Evolutionary conservation across 2,329 filamentous ascomycete species (phyloP).

Genomic region (Fusarium humuli): DNA sequence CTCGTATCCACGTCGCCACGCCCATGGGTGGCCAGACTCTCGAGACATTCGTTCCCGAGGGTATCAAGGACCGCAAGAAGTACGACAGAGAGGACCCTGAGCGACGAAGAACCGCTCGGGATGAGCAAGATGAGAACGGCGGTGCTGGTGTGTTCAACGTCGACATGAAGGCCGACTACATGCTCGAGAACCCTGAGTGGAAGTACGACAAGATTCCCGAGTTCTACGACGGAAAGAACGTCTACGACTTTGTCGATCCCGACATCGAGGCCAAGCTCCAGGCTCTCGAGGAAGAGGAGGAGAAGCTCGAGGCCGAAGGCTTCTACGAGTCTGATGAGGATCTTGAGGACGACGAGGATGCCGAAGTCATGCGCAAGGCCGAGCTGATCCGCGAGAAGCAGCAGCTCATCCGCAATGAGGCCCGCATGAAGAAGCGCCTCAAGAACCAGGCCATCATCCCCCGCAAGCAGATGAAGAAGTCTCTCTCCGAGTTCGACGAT

Average conservation of each 20-base stretch:
- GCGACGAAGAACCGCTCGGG: slow-evolving; percentile 81
- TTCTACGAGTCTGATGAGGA: slow-evolving; percentile 90
- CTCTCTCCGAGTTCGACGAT: slow-evolving; percentile 86
- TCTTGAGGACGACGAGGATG: slow-evolving; percentile 88
- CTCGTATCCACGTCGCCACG: slow-evolving; percentile 96
- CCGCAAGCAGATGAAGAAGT: slow-evolving; percentile 81
- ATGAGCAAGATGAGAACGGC: slow-evolving; percentile 91
- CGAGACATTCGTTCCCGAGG: slow-evolving; percentile 90
- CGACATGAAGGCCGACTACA: slow-evolving; percentile 88
- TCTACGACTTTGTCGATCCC: slow-evolving; percentile 96
- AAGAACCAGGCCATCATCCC: slow-evolving; percentile 98
- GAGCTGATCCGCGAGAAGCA: slow-evolving; percentile 96
- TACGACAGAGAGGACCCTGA: slow-evolving; percentile 93
- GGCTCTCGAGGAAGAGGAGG: slow-evolving; percentile 94
- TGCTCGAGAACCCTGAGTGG: slow-evolving; percentile 90
- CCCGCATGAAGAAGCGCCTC: slow-evolving; percentile 93
- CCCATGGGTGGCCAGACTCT: slow-evolving; percentile 83
- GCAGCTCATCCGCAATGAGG: slow-evolving; percentile 90
- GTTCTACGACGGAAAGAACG: slow-evolving; percentile 93
- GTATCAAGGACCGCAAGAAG: slow-evolving; percentile 81
- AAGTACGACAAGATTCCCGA: slow-evolving; percentile 97
- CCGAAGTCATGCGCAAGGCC: slow-evolving; percentile 89
- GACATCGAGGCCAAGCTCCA: slow-evolving; percentile 95
- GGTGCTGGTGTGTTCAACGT: slow-evolving; percentile 97
- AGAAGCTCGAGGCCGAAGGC: slow-evolving; percentile 88